Conservation (phyloP, 768 basidiomycete genomes). For the Kwoniella sp. region DNA sequence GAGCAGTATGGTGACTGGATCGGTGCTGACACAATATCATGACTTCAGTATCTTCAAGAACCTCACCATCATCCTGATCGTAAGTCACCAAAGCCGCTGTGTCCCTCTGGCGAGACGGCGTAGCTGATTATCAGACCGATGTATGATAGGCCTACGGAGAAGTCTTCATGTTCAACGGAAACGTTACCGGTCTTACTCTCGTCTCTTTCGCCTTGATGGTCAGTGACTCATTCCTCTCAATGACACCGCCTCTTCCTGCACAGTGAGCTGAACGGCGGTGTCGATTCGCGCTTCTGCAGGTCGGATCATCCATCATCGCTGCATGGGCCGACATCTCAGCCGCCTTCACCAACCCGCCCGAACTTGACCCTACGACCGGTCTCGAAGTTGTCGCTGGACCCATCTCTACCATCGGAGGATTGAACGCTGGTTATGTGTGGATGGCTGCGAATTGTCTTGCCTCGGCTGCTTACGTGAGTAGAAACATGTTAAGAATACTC, state of each 20-base stretch:
- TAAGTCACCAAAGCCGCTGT: slow-evolving; percentile 1
- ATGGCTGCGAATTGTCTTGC: slow-evolving; percentile 89
- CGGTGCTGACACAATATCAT: background rate
- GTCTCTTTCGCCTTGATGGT: slow-evolving; percentile 90
- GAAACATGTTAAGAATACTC: slow-evolving; percentile 19
- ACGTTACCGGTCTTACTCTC: slow-evolving; percentile 81
- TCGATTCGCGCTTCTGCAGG: no score
- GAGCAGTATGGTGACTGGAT: background rate
- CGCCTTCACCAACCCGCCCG: slow-evolving; percentile 45
- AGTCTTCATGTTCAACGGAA: slow-evolving; percentile 92
- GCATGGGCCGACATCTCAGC: slow-evolving; percentile 84
- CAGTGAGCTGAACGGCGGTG: no score
- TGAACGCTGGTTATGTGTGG: slow-evolving; percentile 90
- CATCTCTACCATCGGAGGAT: slow-evolving; percentile 54
- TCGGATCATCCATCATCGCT: slow-evolving; percentile 89
- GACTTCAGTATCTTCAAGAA: slow-evolving; percentile 74
- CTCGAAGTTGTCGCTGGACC: slow-evolving; percentile 35
- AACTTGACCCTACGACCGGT: slow-evolving; percentile 47
- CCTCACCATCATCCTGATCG: slow-evolving; percentile 95
- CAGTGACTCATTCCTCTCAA: slow-evolving; percentile 20
- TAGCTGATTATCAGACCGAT: no score
- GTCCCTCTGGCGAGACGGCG: background rate
- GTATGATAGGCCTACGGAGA: slow-evolving; percentile 97
- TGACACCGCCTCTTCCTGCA: no score
- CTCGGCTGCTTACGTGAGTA: slow-evolving; percentile 82